Conservation (phyloP, 2,329 filamentous ascomycete genomes). For the Domatiomyces catenatus region DNA sequence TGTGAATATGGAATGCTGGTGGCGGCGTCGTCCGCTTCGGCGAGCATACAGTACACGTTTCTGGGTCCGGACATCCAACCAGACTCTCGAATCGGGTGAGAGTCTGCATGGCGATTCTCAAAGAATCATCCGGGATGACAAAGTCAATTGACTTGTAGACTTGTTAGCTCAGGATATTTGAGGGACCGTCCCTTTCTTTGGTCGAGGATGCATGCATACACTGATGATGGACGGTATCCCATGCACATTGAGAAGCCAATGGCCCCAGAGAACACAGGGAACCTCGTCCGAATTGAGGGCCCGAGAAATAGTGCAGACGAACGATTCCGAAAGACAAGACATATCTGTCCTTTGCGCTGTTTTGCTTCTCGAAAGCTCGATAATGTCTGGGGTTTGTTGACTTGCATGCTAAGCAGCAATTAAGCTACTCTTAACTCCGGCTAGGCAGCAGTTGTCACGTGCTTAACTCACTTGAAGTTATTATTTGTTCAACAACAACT, state of each 20-base stretch:
- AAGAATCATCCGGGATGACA: slow-evolving; percentile 2
- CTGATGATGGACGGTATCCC: slow-evolving; percentile 4
- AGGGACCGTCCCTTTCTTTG: too few species aligned
- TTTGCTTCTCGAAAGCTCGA: not conserved
- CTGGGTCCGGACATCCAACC: slow-evolving; percentile 3
- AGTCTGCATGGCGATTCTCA: slow-evolving; percentile 1
- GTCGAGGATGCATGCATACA: not conserved
- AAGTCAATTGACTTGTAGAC: slow-evolving; percentile 6
- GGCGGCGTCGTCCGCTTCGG: slow-evolving; percentile 2
- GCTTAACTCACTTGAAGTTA: too few species aligned
- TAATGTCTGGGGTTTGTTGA: too few species aligned
- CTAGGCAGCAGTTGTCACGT: too few species aligned
- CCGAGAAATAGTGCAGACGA: slow-evolving; percentile 4
- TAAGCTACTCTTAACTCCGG: too few species aligned
- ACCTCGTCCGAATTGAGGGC: slow-evolving; percentile 3
- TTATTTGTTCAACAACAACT: too few species aligned
- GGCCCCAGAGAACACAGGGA: slow-evolving; percentile 8
- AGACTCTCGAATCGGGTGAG: slow-evolving; percentile 1
- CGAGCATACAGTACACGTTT: slow-evolving; percentile 3
- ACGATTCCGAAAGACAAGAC: slow-evolving; percentile 4
- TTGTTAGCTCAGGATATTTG: slow-evolving; percentile 1
- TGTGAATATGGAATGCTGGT: slow-evolving; percentile 7
- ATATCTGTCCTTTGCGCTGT: not conserved
- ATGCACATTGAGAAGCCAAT: slow-evolving; percentile 6
- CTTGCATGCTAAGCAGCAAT: too few species aligned